Base-by-base conservation (phyloP, 805 yeast genomes). In the Schwanniomyces sp. region DNA sequence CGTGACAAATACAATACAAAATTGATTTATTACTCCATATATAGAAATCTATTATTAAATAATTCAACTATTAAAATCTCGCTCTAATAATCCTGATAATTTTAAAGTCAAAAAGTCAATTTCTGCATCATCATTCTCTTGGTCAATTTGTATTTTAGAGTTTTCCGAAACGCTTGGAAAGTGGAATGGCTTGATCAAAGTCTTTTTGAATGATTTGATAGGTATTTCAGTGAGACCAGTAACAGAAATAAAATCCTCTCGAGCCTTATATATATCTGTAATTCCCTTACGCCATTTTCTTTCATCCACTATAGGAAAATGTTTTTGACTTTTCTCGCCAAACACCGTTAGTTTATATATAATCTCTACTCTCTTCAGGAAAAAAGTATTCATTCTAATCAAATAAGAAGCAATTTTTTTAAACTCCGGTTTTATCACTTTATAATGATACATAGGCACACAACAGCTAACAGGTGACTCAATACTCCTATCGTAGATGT, bases 331-430 rank as follows among this genome's bases (percentile, higher is more conserved):
- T 12, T 49, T 47, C 30, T 48, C 48, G 41, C 61, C 63, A 47
- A 60, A 59, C 8, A 71, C 67, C 16, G 66, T 48, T 10, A 53
- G 51, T 44, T 59, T 56, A 53, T 72, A 70, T 40, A 72, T 56
- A 7, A 64, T 49, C 11, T 53, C 48, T 10, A 67, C 46, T 29
- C 77, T 54, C 36, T 48, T 47, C 43, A 57, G 62, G 38, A 72
- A 58, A 46, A 64, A 72, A 6, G 66, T 61, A 12, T 55, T 49
- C n/a, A 65, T 29, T 27, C 77, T 52, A 5, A 67, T 58, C 27
- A 66, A 59, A 49, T 72, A 70, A 16, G 65, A 55, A 4, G 70
- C 44, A 17, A 61, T 45, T 10, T 29, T 16, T 43, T 60, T 59
- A 38, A 70, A 53, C 38, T 62, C 53, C 10, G 30, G 40, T 7